A percentile compares a stretch with the other conserved stretches of the same genome.
These are phyloP conservation scores for Lactarius hatsudake DNA, from an alignment of 768 basidiomycete genomes.

Conservation along the genomic window DNA sequence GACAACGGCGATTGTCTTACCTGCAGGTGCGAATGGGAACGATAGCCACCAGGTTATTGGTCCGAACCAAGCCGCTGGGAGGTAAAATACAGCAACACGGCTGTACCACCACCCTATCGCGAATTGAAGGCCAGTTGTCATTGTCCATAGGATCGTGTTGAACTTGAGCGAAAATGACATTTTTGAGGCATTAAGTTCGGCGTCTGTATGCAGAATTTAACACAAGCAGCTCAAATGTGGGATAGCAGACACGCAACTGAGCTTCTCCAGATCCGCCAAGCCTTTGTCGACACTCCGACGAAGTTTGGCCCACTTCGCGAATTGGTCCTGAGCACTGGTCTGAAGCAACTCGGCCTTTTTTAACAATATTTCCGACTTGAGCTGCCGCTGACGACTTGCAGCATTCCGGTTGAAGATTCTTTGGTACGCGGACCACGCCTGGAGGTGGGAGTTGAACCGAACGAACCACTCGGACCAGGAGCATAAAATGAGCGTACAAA, in stretches of 20 bases:
- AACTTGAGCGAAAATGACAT: slow-evolving; percentile 75
- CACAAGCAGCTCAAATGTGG: background rate
- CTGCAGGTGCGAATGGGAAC: slow-evolving; percentile 87
- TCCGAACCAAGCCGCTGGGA: slow-evolving; percentile 88
- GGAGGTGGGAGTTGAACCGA: slow-evolving; percentile 4
- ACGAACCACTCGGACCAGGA: background rate
- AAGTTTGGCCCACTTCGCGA: slow-evolving; percentile 97
- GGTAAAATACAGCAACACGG: slow-evolving; percentile 86
- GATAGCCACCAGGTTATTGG: slow-evolving; percentile 85
- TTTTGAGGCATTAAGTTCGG: slow-evolving; percentile 73
- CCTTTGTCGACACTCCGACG: slow-evolving; percentile 89
- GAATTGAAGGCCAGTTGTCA: slow-evolving; percentile 87
- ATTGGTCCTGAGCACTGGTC: slow-evolving; percentile 95
- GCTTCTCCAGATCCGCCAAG: slow-evolving; percentile 82
- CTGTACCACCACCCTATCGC: slow-evolving; percentile 90
- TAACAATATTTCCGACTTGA: slow-evolving; percentile 76
- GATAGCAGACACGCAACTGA: slow-evolving; percentile 59
- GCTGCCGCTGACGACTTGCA: slow-evolving; percentile 56
- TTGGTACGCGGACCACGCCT: slow-evolving; percentile 76
- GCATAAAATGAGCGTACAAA: slow-evolving; percentile 50
- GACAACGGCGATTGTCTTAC: slow-evolving; percentile 41
- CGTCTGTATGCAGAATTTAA: slow-evolving; percentile 46
- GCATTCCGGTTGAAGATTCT: slow-evolving; percentile 58
- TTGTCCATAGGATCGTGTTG: slow-evolving; percentile 68
- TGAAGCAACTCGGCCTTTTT: slow-evolving; percentile 83